Percentiles rank a stretch among this genome's conserved stretches.
Evolutionary conservation across 345 rosid genomes (phyloP).

Genomic region (Murraya koenigii): DNA sequence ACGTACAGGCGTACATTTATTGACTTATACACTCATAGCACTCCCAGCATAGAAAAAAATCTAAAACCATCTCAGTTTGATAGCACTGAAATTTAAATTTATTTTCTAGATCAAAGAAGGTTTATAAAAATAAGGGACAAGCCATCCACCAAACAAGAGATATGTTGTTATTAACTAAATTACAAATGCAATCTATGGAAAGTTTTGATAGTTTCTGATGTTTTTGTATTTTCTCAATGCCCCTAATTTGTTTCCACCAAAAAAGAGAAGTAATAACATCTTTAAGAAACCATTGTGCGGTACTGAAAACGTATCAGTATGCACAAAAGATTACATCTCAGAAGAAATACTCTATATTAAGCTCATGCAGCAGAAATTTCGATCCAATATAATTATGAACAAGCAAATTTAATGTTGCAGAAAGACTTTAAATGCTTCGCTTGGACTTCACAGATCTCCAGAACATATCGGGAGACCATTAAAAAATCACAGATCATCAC

Average conservation of each 20-base stretch:
- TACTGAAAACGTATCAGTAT: neutral
- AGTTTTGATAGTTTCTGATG: neutral
- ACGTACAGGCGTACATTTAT: neutral
- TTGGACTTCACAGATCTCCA: neutral
- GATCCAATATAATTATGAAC: neutral
- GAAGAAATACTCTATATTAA: neutral
- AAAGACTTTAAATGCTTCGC: neutral
- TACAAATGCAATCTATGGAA: neutral
- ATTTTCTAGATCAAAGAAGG: neutral
- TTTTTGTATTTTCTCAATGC: neutral
- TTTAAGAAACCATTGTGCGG: neutral
- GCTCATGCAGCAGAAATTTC: slow-evolving; percentile 2
- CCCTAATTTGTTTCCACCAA: neutral
- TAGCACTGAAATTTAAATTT: neutral
- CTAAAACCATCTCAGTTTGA: neutral
- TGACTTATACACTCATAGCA: neutral
- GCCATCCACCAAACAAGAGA: neutral
- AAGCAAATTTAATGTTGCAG: neutral
- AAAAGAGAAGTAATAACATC: neutral
- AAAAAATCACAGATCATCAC: neutral
- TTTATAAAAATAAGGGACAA: neutral
- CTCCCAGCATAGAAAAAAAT: neutral
- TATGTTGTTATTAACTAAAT: neutral
- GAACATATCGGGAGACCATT: neutral
- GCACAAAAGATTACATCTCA: neutral